Conservation (phyloP, 257 asterid species). For the Solanum corneliomulleri region DNA sequence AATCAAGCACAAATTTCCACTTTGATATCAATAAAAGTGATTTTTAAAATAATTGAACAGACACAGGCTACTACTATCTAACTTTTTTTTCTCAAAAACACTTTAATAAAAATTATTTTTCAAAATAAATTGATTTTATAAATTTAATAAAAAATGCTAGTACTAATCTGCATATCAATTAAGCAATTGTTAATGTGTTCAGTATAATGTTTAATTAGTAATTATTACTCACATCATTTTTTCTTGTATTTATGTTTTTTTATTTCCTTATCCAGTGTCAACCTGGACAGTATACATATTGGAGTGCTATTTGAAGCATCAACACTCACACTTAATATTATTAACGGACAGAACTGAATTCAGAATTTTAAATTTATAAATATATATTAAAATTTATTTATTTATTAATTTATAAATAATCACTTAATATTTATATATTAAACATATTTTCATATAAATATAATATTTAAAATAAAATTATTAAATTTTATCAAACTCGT, state of each 20-base stretch:
- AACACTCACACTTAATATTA: not conserved
- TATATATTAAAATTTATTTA: not conserved
- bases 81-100: no score
- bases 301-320: not conserved
- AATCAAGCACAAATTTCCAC: no score
- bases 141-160: not conserved
- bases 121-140: no score
- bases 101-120: no score
- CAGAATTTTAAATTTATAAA: not conserved
- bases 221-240: not conserved
- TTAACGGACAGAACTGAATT: accelerated
- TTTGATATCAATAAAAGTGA: no score
- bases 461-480: not conserved
- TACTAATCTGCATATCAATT: not conserved
- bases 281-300: not conserved
- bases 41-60: not conserved
- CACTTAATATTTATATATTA: accelerated
- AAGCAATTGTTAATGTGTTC: not conserved
- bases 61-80: not conserved
- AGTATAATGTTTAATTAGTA: not conserved
- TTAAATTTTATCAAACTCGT: not conserved
- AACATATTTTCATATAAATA: no score
- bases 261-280: not conserved
- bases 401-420: no score
- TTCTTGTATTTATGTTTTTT: not conserved